Conservation (phyloP, 805 yeast genomes). For the Vanderwaltozyma verrucispora region DNA sequence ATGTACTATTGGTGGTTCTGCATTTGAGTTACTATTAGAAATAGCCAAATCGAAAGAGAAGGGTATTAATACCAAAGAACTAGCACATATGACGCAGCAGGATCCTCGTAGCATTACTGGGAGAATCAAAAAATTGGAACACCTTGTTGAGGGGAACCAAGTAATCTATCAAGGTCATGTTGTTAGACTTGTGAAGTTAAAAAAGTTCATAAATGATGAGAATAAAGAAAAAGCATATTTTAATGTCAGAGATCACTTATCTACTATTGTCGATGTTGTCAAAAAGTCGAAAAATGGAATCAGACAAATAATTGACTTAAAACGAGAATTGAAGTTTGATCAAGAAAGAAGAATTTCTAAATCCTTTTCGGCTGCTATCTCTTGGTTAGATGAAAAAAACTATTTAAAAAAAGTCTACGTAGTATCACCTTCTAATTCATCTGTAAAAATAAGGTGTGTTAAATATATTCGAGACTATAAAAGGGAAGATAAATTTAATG, state of each 20-base stretch:
- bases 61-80: conserved; percentile 52
- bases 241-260: conserved; percentile 21
- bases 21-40: conserved; percentile 45
- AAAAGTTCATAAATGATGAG: conserved; percentile 29
- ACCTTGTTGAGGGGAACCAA: conserved; percentile 35
- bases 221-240: conserved; percentile 17
- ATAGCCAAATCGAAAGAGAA: conserved; percentile 45
- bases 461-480: conserved; percentile 35
- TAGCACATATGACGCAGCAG: conserved; percentile 50
- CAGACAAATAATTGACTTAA: conserved; percentile 51
- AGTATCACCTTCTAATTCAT: conserved; percentile 35
- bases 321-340: conserved; percentile 45
- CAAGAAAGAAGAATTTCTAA: conserved; percentile 32
- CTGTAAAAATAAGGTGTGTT: conserved; percentile 39
- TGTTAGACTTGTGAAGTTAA: conserved; percentile 44
- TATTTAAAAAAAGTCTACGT: conserved; percentile 44
- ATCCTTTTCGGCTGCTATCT: conserved; percentile 39
- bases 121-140: conserved; percentile 46
- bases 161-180: conserved; percentile 37
- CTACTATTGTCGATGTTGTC: conserved; percentile 37
- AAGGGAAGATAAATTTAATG: conserved; percentile 19
- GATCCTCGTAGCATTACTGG: conserved; percentile 62
- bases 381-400: conserved; percentile 35
- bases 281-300: conserved; percentile 51
- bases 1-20: conserved; percentile 43